A percentile compares a stretch with the other conserved stretches of the same genome.
phyloP scores from a whole-genome alignment of 768 basidiomycete species.

The Lenzites betulinus region DNA sequence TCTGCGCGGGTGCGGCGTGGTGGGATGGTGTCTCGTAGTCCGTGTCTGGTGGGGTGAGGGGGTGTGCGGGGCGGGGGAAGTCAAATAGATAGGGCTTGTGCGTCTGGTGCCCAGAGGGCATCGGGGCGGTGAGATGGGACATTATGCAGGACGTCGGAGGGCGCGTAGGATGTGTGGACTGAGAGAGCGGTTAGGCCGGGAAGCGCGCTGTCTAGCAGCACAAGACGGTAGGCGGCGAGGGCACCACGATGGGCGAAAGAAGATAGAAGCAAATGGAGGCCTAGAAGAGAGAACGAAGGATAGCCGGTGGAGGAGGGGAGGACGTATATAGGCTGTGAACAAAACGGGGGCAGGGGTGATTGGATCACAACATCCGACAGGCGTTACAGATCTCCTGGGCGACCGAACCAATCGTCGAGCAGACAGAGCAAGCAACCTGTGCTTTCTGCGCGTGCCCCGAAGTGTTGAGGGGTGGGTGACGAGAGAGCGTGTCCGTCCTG shows the following conservation, averaged over 20 bases:
- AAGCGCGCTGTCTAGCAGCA: conserved; percentile 29
- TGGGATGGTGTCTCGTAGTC: conserved; percentile 30
- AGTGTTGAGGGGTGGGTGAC: conserved; percentile 3
- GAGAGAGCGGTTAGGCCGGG: conserved; percentile 9
- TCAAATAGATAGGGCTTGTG: conserved; percentile 49
- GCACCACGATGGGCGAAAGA: conserved; percentile 1
- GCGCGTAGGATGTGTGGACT: conserved; percentile 10
- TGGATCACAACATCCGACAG: conserved; percentile 27
- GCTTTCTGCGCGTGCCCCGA: too few species aligned
- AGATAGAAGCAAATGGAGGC: conserved; percentile 5
- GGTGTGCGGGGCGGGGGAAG: conserved; percentile 41
- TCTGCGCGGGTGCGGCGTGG: conserved; percentile 16
- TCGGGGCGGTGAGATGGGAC: conserved; percentile 44
- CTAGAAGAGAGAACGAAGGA: conserved; percentile 11
- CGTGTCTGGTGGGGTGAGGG: conserved; percentile 37
- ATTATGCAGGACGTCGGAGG: conserved; percentile 29
- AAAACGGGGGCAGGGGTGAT: conserved; percentile 13
- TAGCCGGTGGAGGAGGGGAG: background rate
- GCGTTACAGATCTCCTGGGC: conserved; percentile 34
- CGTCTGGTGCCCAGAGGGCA: conserved; percentile 31
- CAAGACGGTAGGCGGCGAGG: background rate
- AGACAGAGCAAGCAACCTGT: background rate
- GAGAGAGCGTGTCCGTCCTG: background rate
- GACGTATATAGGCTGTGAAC: conserved; percentile 10
- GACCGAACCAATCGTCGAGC: conserved; percentile 26